These are phyloP conservation scores for Vanrija sp. DNA, from an alignment of 1,284 basidiomycete genomes.

Conservation along the genomic window DNA sequence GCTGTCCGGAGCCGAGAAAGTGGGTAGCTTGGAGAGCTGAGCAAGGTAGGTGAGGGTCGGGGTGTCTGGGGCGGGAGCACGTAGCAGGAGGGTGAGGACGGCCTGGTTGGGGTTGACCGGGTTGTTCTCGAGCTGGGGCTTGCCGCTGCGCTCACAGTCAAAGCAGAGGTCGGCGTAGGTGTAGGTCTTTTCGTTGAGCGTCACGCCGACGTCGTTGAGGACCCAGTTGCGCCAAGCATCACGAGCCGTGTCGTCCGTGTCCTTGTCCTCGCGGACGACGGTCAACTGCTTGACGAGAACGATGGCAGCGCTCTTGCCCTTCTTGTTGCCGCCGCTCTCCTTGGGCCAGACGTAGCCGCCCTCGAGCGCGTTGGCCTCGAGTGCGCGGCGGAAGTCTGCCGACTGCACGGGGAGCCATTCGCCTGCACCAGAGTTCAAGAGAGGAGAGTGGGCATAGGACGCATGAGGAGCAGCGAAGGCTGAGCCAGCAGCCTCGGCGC, in stretches of 20 bases:
- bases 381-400: constrained; percentile 31
- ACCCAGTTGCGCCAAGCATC: constrained; percentile 43
- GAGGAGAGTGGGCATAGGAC: constrained; percentile 13
- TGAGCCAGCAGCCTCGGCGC: constrained; percentile 16
- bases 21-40: constrained; percentile 49
- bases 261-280: constrained; percentile 24
- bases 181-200: constrained; percentile 30
- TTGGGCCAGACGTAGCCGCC: constrained; percentile 36
- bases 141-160: constrained; percentile 20
- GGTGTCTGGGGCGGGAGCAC: constrained; percentile 48
- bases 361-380: constrained; percentile 40
- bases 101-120: constrained; percentile 39
- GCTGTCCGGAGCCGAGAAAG: constrained; percentile 22
- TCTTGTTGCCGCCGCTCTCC: constrained; percentile 36
- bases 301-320: constrained; percentile 36
- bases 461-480: constrained; percentile 18
- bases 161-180: constrained; percentile 44
- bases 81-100: constrained; percentile 38
- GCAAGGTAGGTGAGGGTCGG: constrained; percentile 60
- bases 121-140: constrained; percentile 27
- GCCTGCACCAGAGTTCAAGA: constrained; percentile 19
- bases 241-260: constrained; percentile 21
- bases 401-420: constrained; percentile 35
- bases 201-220: constrained; percentile 34
- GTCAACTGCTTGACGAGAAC: constrained; percentile 47